Conservation (phyloP, 1,284 basidiomycete genomes). For the Singerocomus inundabilis region DNA sequence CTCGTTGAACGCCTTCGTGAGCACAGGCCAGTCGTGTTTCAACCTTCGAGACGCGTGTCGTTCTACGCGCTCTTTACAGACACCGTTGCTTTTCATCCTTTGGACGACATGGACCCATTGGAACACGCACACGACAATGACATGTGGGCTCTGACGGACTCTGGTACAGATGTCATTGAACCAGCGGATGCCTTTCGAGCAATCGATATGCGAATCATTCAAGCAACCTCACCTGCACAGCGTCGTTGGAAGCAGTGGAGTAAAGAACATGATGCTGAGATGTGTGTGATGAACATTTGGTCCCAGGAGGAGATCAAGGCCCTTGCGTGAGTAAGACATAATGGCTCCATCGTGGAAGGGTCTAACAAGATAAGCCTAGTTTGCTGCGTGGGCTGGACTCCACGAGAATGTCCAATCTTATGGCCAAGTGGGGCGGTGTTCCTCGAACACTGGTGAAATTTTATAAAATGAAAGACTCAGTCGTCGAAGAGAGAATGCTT, state of each 20-base stretch:
- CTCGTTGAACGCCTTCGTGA: no score
- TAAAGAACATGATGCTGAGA: background rate
- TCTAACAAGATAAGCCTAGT: background rate
- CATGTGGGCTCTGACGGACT: background rate
- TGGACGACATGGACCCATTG: fast-evolving
- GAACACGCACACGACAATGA: no score
- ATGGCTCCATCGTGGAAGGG: no score
- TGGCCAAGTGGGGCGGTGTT: background rate
- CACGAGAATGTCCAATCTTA: background rate
- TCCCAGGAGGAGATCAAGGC: background rate
- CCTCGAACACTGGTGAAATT: background rate
- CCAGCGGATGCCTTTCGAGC: fast-evolving
- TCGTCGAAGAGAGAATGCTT: background rate
- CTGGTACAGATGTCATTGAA: fast-evolving
- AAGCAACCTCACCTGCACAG: background rate
- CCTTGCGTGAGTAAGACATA: background rate
- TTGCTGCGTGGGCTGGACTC: background rate
- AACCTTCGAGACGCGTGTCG: no score
- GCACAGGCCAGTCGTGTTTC: no score
- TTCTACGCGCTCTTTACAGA: no score
- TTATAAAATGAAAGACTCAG: fast-evolving
- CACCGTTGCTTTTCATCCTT: background rate
- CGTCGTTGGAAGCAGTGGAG: background rate
- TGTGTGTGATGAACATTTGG: slow-evolving; percentile 7
- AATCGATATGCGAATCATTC: background rate